These are phyloP conservation scores for Cryptosporidium sp. DNA, from an alignment of 169 alveolate genomes.

Conservation along the genomic window DNA sequence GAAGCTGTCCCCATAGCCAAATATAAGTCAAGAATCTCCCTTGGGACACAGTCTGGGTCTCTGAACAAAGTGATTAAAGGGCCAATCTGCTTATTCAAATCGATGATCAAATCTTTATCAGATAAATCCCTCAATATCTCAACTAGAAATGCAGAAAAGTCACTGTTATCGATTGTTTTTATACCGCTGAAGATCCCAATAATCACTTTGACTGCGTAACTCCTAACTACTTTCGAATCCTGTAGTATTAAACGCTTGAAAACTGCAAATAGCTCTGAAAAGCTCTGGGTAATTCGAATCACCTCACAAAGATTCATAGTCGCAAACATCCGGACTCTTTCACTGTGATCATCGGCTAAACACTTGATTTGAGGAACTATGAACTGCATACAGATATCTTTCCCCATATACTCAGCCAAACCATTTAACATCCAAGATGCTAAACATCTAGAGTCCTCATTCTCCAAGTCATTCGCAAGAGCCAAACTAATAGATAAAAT, in stretches of 20 bases:
- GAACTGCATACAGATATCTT: constrained; percentile 68
- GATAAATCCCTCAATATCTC: background rate
- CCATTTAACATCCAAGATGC: constrained; percentile 75
- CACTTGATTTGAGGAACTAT: constrained; percentile 68
- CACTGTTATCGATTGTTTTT: background rate
- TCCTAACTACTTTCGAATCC: constrained; percentile 38
- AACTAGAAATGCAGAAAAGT: constrained; percentile 3
- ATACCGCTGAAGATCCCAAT: constrained; percentile 51
- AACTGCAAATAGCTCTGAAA: constrained; percentile 22
- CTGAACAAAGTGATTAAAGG: constrained; percentile 56
- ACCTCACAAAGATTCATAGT: constrained; percentile 67
- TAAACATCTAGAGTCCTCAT: constrained; percentile 75
- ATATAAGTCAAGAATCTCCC: constrained; percentile 24
- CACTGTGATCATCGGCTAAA: constrained; percentile 65
- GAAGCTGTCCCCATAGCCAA: constrained; percentile 18
- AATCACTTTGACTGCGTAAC: constrained; percentile 29
- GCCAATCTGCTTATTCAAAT: constrained; percentile 41
- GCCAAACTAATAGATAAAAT: constrained; percentile 54
- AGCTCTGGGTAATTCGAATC: constrained; percentile 26
- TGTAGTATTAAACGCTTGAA: constrained; percentile 10
- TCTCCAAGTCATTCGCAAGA: constrained; percentile 69
- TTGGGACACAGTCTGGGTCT: constrained; percentile 39
- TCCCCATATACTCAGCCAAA: constrained; percentile 71
- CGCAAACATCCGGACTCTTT: constrained; percentile 44
- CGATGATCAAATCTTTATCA: background rate